Base-by-base conservation (phyloP, 164 flowering plant species). In the Akebia trifoliata region DNA sequence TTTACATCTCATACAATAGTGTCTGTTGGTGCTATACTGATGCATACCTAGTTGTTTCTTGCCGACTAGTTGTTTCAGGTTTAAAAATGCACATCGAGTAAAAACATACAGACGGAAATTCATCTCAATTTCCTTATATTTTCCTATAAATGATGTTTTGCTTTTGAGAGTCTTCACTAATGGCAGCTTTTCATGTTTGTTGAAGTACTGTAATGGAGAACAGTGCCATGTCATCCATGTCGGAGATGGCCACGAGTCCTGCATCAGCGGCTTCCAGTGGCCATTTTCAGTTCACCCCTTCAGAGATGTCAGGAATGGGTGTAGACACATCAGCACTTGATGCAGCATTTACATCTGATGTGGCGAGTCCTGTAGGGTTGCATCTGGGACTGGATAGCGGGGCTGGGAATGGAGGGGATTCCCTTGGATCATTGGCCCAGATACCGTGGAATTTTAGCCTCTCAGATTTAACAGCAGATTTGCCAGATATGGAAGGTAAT, bases 391-490 rank as follows among this genome's bases (percentile, higher is more conserved):
- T 81, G 2, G 95, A 88, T 69, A 73, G 72, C 35, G 94, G 83
- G n/a, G 74, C 62, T 47, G 91, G 82, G 30, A 78, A 75, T 72
- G 74, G 87, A 14, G 72, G 90, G 60, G 90, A 85, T 66, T 81
- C 89, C 12, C 84, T 84, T 49, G 72, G 85, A 61, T 81, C 97
- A 43, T 69, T 92, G 67, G 89, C 75, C 58, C 93, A 85, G 74
- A 86, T 90, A 24, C 90, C 87, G 24, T 90, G 99, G 99, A 87
- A 77, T 66, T 86, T 93, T 65, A 93, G 97, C 71, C 77, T 93
- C 32, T 81, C 96, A 26, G 99, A 93, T 75, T 78, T 93, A 29
- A 87, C 99, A 47, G 92, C 92, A 38, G 99, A 87, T 68, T 78
- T 87, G 64, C 71, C 90, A 56, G 89, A 87, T 71, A 61, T 93